Percentiles rank a stretch among this genome's conserved stretches.
Evolutionary conservation across 2,329 filamentous ascomycete genomes (phyloP).

Genomic region (Sporothrix inflata): DNA sequence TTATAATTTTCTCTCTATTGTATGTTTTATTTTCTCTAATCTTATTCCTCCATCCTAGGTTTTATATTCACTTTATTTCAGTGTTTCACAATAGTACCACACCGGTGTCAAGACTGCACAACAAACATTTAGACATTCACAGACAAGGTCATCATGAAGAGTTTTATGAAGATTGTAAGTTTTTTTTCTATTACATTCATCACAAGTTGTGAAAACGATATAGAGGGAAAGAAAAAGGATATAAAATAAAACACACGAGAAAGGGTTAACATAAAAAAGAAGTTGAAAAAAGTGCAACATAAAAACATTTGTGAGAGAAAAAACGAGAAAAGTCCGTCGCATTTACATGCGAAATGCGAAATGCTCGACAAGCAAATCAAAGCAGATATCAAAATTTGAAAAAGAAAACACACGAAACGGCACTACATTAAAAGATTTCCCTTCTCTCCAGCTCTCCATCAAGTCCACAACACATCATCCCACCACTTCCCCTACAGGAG

Average conservation of each 20-base stretch:
- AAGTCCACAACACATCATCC: background rate
- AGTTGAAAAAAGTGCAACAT: background rate
- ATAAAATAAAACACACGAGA: constrained; percentile 13
- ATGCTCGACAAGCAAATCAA: background rate
- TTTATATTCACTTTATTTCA: too few relatives aligned
- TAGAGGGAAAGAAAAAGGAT: background rate
- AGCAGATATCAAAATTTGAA: background rate
- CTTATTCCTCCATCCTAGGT: too few relatives aligned
- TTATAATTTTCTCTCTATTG: too few relatives aligned
- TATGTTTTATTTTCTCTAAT: too few relatives aligned
- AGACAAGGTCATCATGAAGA: too few relatives aligned
- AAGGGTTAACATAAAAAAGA: constrained; percentile 2
- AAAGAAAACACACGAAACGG: background rate
- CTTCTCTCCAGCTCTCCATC: background rate
- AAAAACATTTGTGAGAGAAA: background rate
- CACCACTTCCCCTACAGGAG: constrained; percentile 17
- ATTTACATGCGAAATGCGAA: background rate
- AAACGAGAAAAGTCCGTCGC: background rate
- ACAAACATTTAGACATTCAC: background rate
- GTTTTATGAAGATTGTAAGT: background rate
- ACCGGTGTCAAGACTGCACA: background rate
- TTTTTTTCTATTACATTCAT: constrained; percentile 14
- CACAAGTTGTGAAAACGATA: background rate
- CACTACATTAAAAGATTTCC: background rate
- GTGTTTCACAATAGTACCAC: too few relatives aligned